Conservation (phyloP, 192 early-diverging fungal genomes). For the Pecoramyces ruminantium region DNA sequence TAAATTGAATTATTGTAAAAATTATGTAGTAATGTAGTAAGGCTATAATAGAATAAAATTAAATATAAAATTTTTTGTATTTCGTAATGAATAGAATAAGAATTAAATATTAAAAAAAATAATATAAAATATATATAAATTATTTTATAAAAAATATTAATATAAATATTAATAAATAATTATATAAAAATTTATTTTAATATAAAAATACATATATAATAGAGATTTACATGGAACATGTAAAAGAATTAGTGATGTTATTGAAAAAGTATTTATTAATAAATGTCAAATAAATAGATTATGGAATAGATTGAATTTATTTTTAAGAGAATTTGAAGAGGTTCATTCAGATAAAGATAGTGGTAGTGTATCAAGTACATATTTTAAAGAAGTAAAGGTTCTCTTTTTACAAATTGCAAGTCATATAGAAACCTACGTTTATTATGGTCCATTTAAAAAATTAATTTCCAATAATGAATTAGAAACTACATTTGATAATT, state of each 20-base stretch:
- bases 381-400: background rate
- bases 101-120: too few relatives aligned
- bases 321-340: background rate
- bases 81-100: too few relatives aligned
- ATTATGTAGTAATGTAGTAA: too few relatives aligned
- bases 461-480: background rate
- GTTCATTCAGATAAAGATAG: background rate
- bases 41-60: too few relatives aligned
- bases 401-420: background rate
- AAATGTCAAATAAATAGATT: background rate
- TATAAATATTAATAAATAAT: too few relatives aligned
- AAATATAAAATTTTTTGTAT: too few relatives aligned
- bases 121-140: too few relatives aligned
- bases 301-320: background rate
- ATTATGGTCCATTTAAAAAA: background rate
- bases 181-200: too few relatives aligned
- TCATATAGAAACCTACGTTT: background rate
- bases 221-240: background rate
- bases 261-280: background rate
- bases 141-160: too few relatives aligned
- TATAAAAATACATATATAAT: too few relatives aligned
- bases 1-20: background rate
- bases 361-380: background rate
- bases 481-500: background rate
- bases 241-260: background rate